Evolutionary conservation across 805 yeast species (phyloP), one percentile per base, ranked within the genome.

Genomic region (Candida xyloterini): DNA sequence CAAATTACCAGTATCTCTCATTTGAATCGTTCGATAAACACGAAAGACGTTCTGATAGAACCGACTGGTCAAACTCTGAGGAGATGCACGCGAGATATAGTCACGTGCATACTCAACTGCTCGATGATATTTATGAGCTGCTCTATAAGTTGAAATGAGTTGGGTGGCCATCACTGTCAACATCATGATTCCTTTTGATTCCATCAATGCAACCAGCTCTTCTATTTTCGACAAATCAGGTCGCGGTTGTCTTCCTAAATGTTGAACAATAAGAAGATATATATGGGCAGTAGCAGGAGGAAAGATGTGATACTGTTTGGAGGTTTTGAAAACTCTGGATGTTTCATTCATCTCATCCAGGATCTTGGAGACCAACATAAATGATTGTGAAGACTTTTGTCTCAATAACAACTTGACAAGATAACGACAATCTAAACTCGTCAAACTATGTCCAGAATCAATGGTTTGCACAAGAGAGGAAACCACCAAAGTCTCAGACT

Each of bases 211-310:
- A 10, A 70, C 16, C 6, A 71, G 22, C 1, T 43, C 43, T 15
- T 57, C 52, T 10, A 72, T 59, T 27, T 59, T 55, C 10, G 45
- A 43, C 3, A 55, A 30, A 15, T 54, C 52, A 6, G 59, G 57
- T 4, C 42, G 37, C 16, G 50, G 44, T 9, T 64, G 62, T 27
- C 62, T 52, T 22, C 59, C 57, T 23, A 62, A 66, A 35, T 59
- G 50, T 26, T 63, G 63, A 7, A 70, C 52, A 36, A 73, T 62
- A 8, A 65, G 58, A 2, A 69, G 53, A 40, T 71, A 74, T 30
- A 68, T 65, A 42, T 68, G 67, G 0, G 76, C 56, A 27, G 61
- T 63, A 0, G 67, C 67, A 2, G 67, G 57, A 3, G 75, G 69
- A 25, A 65, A 55, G 6, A 59, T 42, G 1, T 56, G 55, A 6